phyloP scores from a whole-genome alignment of 805 yeast genomes.

The Cyberlindnera suaveolens region DNA sequence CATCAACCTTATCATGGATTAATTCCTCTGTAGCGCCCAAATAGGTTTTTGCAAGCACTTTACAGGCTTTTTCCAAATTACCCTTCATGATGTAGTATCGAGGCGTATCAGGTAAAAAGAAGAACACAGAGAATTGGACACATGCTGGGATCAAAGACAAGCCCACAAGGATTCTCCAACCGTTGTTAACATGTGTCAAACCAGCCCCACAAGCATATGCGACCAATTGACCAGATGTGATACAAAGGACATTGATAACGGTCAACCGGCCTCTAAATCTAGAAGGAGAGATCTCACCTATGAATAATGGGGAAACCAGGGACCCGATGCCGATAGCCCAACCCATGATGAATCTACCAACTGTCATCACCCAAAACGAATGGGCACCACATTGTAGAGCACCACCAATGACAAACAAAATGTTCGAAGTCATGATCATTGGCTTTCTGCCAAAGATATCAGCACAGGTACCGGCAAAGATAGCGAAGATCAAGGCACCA shows the following conservation, averaged over 20 bases:
- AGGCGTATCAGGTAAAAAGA: conserved; percentile 94
- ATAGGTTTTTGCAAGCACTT: conserved; percentile 61
- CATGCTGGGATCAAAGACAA: conserved; percentile 84
- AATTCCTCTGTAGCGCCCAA: conserved; percentile 54
- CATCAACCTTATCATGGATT: conserved; percentile 62
- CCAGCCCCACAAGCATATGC: conserved; percentile 96
- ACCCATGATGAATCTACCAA: conserved; percentile 89
- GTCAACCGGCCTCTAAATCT: conserved; percentile 88
- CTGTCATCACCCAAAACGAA: conserved; percentile 85
- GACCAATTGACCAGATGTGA: conserved; percentile 91
- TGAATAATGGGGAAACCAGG: conserved; percentile 87
- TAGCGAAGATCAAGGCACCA: conserved; percentile 81
- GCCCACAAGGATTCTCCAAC: conserved; percentile 93
- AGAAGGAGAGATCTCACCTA: conserved; percentile 88
- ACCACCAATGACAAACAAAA: conserved; percentile 80
- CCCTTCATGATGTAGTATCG: conserved; percentile 77
- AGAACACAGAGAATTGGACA: conserved; percentile 66
- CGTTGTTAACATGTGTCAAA: conserved; percentile 60
- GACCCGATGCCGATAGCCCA: conserved; percentile 96
- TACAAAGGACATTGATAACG: conserved; percentile 79
- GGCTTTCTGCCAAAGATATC: conserved; percentile 82
- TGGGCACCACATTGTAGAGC: conserved; percentile 76
- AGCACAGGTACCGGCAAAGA: conserved; percentile 75
- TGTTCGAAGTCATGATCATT: conserved; percentile 75
- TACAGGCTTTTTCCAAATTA: conserved; percentile 54